Percentiles rank a stretch among this genome's conserved stretches.
These are phyloP conservation scores for Aspergillus sclerotioniger DNA, from an alignment of 495 filamentous ascomycete genomes.

Conservation along the genomic window DNA sequence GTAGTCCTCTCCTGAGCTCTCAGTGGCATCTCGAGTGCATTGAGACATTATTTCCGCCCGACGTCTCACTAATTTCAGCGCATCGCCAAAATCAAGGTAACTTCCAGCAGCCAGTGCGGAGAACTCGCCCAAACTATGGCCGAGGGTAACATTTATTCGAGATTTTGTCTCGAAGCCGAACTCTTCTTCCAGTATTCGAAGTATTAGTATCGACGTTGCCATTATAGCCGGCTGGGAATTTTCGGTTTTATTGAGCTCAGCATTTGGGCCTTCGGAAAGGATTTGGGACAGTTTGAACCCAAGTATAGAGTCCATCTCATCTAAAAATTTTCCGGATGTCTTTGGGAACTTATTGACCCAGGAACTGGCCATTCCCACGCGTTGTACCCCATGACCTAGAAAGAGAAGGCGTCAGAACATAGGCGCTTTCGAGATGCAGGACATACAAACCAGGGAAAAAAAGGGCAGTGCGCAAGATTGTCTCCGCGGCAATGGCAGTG, in stretches of 20 bases:
- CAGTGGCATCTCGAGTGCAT: constrained; percentile 62
- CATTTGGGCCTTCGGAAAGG: constrained; percentile 76
- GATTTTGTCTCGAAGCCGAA: constrained; percentile 72
- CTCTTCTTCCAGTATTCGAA: constrained; percentile 82
- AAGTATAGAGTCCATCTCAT: constrained; percentile 79
- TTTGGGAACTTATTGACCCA: constrained; percentile 82
- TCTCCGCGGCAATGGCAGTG: constrained; percentile 16
- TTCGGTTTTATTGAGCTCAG: constrained; percentile 71
- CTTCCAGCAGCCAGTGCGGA: constrained; percentile 82
- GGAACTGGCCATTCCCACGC: constrained; percentile 82
- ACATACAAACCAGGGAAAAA: constrained; percentile 73
- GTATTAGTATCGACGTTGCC: constrained; percentile 86
- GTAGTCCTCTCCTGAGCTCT: constrained; percentile 65
- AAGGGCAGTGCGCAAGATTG: constrained; percentile 64
- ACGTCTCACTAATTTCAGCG: constrained; percentile 69
- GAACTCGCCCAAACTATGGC: constrained; percentile 95
- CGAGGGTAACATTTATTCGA: constrained; percentile 75
- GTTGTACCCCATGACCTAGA: constrained; percentile 89
- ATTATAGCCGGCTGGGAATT: constrained; percentile 96
- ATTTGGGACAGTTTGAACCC: constrained; percentile 67
- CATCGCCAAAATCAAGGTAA: constrained; percentile 73
- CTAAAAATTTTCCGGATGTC: constrained; percentile 67
- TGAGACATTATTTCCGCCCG: constrained; percentile 84
- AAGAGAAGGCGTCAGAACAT: constrained; percentile 5
- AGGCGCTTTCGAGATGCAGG: background rate